Base-by-base conservation (phyloP, 306 rosid species). In the Trifolium dubium region DNA sequence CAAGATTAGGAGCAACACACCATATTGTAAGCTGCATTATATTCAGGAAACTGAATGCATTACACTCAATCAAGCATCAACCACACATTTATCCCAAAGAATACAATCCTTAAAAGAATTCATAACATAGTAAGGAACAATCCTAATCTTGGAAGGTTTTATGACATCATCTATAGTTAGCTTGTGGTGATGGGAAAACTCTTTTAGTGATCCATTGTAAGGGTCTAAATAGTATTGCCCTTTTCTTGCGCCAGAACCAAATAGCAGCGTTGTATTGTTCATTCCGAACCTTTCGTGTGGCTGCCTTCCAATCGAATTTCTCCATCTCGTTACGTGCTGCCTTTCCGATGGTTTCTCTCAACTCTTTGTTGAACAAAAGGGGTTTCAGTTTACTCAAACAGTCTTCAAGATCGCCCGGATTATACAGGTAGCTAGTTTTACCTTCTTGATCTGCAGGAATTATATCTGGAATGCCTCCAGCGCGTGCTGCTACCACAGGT, bases 231-330 rank as follows among this genome's bases (percentile, higher is more conserved):
- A 92, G 71, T 44, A 86, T 89, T 8, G 96, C 88, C 60, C 90
- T 81, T 77, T 89, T 88, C 92, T 89, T 90, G 82, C 89, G 92
- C 99, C 99, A 95, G 85, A 90, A 95, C 99, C 99, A 95, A 72
- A 90, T 90, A 59, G 99, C 99, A 3, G 96, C 93, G 15, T 81
- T 90, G 87, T 95, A 95, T 59, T 95, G 91, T 67, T 95, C 96
- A 0, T 95, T 86, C 65, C 99, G 96, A 35, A 95, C 89, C 10
- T 30, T 80, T 43, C 77, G 82, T 0, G 99, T 95, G 62, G 99
- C 99, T 2, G 96, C 98, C 83, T 73, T 95, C 99, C 99, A 95
- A 70, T 89, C 96, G 31, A 71, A 90, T 84, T 95, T 90, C 79
- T 95, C 99, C 92, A 85, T 92, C 83, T 95, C 99, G 55, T 66